A percentile compares a stretch with the other conserved stretches of the same genome.
These are phyloP conservation scores for Apiospora koreana DNA, from an alignment of 2,329 filamentous ascomycete species.

Conservation along the genomic window DNA sequence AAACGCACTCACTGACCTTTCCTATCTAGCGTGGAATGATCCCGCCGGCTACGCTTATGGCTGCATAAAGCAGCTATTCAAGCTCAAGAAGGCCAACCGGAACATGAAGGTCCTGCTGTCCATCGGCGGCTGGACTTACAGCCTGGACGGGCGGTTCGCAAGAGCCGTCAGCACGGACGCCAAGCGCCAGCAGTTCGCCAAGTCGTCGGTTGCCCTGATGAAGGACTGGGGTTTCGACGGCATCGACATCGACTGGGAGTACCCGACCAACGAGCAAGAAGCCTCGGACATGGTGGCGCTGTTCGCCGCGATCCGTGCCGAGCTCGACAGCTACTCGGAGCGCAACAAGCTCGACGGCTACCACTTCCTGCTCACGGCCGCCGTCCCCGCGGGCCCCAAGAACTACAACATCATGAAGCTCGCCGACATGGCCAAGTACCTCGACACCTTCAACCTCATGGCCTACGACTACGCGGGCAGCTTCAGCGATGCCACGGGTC, in stretches of 20 bases:
- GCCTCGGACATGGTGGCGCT: constrained; percentile 46
- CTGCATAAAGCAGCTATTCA: constrained; percentile 75
- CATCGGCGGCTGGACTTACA: constrained; percentile 87
- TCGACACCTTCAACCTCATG: constrained; percentile 66
- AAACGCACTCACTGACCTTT: background rate
- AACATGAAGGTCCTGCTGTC: constrained; percentile 76
- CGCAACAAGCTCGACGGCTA: constrained; percentile 42
- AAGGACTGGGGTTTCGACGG: constrained; percentile 68
- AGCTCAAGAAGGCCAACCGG: constrained; percentile 76
- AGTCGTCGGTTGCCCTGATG: constrained; percentile 67
- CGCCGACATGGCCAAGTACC: constrained; percentile 42
- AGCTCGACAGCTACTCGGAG: constrained; percentile 50
- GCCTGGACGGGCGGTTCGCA: constrained; percentile 64
- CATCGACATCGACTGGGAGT: constrained; percentile 43
- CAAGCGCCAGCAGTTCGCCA: constrained; percentile 68
- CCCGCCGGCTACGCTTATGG: constrained; percentile 75
- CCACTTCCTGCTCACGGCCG: constrained; percentile 57
- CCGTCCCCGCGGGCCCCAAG: constrained; percentile 47
- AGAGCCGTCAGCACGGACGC: constrained; percentile 62
- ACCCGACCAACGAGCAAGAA: constrained; percentile 38
- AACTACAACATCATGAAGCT: constrained; percentile 52
- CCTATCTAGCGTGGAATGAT: constrained; percentile 56
- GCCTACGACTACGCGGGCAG: constrained; percentile 73
- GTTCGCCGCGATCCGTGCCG: constrained; percentile 43
- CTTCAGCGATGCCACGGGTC: constrained; percentile 65